These are phyloP conservation scores for Petunia axillaris DNA, from an alignment of 257 asterid species.

Conservation along the genomic window DNA sequence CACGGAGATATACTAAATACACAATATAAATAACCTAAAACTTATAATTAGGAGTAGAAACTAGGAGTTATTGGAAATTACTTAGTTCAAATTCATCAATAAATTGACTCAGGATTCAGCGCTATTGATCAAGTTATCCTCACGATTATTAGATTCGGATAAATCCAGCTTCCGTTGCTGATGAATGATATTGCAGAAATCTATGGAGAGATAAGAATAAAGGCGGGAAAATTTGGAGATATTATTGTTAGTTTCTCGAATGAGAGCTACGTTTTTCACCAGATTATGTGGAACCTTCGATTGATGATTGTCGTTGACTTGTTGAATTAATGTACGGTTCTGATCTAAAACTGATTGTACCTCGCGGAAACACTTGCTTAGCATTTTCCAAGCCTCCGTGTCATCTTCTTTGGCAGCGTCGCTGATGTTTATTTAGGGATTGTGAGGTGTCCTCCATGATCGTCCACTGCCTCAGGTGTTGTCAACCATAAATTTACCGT, in stretches of 20 bases:
- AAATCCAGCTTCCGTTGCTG: constrained; percentile 35
- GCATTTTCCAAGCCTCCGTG: constrained; percentile 56
- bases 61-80: background rate
- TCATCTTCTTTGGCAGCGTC: constrained; percentile 41
- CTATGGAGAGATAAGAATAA: constrained; percentile 61
- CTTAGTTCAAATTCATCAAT: background rate
- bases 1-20: background rate
- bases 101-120: constrained; percentile 28
- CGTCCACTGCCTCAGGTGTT: constrained; percentile 11
- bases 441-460: constrained; percentile 46
- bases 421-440: constrained; percentile 25
- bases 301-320: constrained; percentile 67
- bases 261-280: constrained; percentile 59
- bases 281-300: constrained; percentile 58
- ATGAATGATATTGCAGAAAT: constrained; percentile 48
- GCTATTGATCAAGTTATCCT: constrained; percentile 16
- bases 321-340: constrained; percentile 65
- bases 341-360: constrained; percentile 64
- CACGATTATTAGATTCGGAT: background rate
- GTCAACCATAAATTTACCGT: background rate
- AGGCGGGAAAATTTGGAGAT: constrained; percentile 51
- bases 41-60: background rate
- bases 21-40: background rate
- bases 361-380: constrained; percentile 53
- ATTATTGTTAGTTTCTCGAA: constrained; percentile 64